Evolutionary conservation across 129 eudicot genomes (phyloP), one percentile per base, ranked within the genome.

Genomic region (Saussurea involucrata): DNA sequence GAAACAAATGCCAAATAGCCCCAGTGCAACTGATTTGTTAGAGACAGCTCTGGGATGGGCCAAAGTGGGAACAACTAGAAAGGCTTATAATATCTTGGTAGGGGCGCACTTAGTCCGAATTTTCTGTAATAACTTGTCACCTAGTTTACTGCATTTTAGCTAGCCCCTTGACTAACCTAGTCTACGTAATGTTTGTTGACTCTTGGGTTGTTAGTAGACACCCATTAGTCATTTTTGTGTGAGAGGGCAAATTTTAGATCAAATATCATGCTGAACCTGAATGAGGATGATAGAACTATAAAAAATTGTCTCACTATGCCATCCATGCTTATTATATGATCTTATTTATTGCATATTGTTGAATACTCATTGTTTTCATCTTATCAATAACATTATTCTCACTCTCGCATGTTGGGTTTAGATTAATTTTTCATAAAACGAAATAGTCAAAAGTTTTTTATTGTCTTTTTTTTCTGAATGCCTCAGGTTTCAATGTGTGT

Each of bases 371-470:
- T 74, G 37, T 74, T 22, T 34, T 60, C 25, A 36, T 57, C 27
- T 24, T 61, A 74, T 36, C 33, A 34, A 34, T 74, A 34, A 63
- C 37, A 68, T 74, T n/a, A 53, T 53, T 53, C 60, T 53, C 18
- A 53, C 60, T 17, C 60, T 53, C 60, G 18, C 22, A 6, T 53
- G 61, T 53, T 53, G 22, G 21, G 7, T 53, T 53, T 53, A 53
- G 61, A 53, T 49, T 49, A 49, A 49, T 9, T 4, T 53, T 53
- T 53, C 61, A 53, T 17, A 22, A 53, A n/a, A 53, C 61, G 17
- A 53, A 53, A 53, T n/a, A 53, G 0, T 11, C 8, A 29, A 42
- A 46, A 46, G 12, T 46, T 18, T 76, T 76, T 8, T 49, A 13
- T 17, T 49, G 7, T 34, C 58, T 34, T 24, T 73, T 66, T 70